phyloP scores from a whole-genome alignment of 768 basidiomycete genomes.

The Candolleomyces eurysporus region DNA sequence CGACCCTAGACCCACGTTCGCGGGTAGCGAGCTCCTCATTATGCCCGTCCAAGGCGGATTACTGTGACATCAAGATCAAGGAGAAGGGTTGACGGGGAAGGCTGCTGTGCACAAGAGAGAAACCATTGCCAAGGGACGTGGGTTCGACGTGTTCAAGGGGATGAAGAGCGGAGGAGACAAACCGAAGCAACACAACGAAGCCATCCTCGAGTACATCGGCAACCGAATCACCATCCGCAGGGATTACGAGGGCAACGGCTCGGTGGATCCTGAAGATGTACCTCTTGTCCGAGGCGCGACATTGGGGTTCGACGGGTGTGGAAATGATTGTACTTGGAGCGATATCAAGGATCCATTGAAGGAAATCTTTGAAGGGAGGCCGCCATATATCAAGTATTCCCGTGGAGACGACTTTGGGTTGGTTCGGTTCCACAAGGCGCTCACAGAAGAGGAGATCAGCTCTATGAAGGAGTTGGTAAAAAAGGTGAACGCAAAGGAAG shows the following conservation, averaged over 20 bases:
- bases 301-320: slow-evolving; percentile 56
- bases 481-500: slow-evolving; percentile 60
- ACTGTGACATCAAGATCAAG: slow-evolving; percentile 95
- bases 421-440: slow-evolving; percentile 62
- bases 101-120: slow-evolving; percentile 61
- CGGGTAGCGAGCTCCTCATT: slow-evolving; percentile 69
- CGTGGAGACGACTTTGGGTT: slow-evolving; percentile 46
- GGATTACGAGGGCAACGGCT: slow-evolving; percentile 60
- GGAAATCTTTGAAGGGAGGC: slow-evolving; percentile 45
- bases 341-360: slow-evolving; percentile 56
- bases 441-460: slow-evolving; percentile 72
- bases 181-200: slow-evolving; percentile 46
- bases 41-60: slow-evolving; percentile 87
- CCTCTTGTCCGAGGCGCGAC: slow-evolving; percentile 55
- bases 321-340: slow-evolving; percentile 44
- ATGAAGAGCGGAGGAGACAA: slow-evolving; percentile 33
- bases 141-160: slow-evolving; percentile 81
- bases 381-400: slow-evolving; percentile 51
- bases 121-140: slow-evolving; percentile 44
- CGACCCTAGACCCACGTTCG: slow-evolving; percentile 79
- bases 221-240: slow-evolving; percentile 61
- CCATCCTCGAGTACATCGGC: slow-evolving; percentile 76
- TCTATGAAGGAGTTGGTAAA: slow-evolving; percentile 65
- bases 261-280: slow-evolving; percentile 58
- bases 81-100: slow-evolving; percentile 83